These are phyloP conservation scores for Arctostaphylos glauca DNA, from an alignment of 148 eudicot species.

Conservation along the genomic window DNA sequence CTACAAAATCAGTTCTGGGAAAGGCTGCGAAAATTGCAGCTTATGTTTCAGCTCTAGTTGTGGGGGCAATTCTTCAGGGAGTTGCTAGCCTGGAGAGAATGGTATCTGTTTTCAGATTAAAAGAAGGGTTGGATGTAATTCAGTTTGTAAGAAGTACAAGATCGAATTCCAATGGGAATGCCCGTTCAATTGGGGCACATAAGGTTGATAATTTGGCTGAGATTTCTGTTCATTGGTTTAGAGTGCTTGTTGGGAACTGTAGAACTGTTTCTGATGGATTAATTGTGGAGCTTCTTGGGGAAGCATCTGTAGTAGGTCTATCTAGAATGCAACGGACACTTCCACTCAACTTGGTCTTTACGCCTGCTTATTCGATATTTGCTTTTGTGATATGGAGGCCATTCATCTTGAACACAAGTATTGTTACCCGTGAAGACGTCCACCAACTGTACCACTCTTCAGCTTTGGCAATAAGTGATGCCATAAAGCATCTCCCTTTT, in stretches of 20 bases:
- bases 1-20: conserved; percentile 55
- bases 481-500: conserved; percentile 84
- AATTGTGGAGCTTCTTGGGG: conserved; percentile 88
- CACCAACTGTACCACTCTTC: conserved; percentile 65
- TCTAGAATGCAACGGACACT: conserved; percentile 91
- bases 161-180: conserved; percentile 79
- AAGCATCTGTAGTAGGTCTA: conserved; percentile 76
- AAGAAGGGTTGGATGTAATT: conserved; percentile 80
- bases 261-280: conserved; percentile 83
- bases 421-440: conserved; percentile 57
- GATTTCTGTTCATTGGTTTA: conserved; percentile 83
- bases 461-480: conserved; percentile 59
- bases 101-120: conserved; percentile 80
- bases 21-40: conserved; percentile 68
- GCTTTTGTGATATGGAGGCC: conserved; percentile 86
- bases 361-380: conserved; percentile 91
- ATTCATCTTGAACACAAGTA: conserved; percentile 46
- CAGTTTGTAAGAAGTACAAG: conserved; percentile 68
- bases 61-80: conserved; percentile 88
- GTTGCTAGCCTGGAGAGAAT: conserved; percentile 91
- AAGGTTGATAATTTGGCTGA: conserved; percentile 77
- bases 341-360: conserved; percentile 70
- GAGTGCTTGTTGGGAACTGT: conserved; percentile 96
- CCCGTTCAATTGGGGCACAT: conserved; percentile 57
- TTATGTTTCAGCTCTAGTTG: conserved; percentile 80